phyloP scores from a whole-genome alignment of 2,329 filamentous ascomycete genomes.

The Trichophyton equinum region DNA sequence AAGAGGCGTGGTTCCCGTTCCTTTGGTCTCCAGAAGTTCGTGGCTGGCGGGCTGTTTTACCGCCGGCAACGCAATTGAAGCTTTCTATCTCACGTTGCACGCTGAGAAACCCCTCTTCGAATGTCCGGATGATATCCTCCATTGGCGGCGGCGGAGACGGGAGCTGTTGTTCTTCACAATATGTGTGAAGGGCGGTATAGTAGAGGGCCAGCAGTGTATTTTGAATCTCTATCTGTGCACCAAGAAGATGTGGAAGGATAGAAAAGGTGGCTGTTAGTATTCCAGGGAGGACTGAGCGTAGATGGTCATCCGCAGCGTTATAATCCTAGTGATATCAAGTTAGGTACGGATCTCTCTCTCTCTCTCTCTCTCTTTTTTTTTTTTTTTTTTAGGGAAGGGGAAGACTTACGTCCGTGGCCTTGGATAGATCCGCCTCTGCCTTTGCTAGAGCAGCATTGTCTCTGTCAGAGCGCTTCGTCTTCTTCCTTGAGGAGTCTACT shows the following conservation, averaged over 20 bases:
- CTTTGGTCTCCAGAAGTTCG: constrained; percentile 39
- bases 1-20: constrained; percentile 27
- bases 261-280: constrained; percentile 59
- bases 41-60: constrained; percentile 51
- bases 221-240: constrained; percentile 60
- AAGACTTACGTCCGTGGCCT: constrained; percentile 47
- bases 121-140: constrained; percentile 55
- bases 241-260: constrained; percentile 59
- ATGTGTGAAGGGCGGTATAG: constrained; percentile 64
- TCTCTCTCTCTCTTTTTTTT: no score
- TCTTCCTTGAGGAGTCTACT: constrained; percentile 56
- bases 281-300: constrained; percentile 58
- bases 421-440: constrained; percentile 56
- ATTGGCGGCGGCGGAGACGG: constrained; percentile 61
- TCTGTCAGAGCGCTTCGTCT: constrained; percentile 56
- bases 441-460: constrained; percentile 61
- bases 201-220: constrained; percentile 64
- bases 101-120: constrained; percentile 51
- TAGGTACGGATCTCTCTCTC: not conserved
- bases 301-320: constrained; percentile 58
- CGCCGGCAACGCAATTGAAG: constrained; percentile 50
- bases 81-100: constrained; percentile 55
- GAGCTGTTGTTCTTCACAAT: constrained; percentile 55
- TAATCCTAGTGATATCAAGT: constrained; percentile 46
- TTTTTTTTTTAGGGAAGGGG: not conserved